A percentile compares a stretch with the other conserved stretches of the same genome.
Evolutionary conservation across 2,329 filamentous ascomycete genomes (phyloP).

Genomic region (Venturia asperata): DNA sequence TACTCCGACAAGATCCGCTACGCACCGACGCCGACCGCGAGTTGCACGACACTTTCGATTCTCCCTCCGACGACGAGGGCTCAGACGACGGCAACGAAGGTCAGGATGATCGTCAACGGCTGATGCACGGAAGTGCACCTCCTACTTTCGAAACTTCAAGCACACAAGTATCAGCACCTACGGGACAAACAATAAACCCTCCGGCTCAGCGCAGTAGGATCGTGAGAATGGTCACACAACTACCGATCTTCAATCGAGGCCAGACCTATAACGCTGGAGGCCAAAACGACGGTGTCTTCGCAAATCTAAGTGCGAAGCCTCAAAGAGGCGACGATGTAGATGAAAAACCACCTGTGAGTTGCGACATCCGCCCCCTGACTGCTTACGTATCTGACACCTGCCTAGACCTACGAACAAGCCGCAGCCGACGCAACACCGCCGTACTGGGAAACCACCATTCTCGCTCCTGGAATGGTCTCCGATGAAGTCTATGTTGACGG

Average conservation of each 20-base stretch:
- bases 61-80: conserved; percentile 57
- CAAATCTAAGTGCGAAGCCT: conserved; percentile 81
- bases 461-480: conserved; percentile 82
- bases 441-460: conserved; percentile 98
- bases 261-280: conserved; percentile 62
- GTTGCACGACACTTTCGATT: conserved; percentile 87
- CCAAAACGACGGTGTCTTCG: conserved; percentile 92
- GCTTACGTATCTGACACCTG: neutral
- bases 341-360: conserved; percentile 83
- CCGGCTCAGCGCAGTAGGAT: conserved; percentile 28
- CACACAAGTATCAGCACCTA: conserved; percentile 8
- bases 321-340: conserved; percentile 75
- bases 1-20: conserved; percentile 46
- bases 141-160: conserved; percentile 20
- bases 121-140: conserved; percentile 61
- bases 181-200: conserved; percentile 23
- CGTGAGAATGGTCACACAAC: conserved; percentile 45
- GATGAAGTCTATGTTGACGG: conserved; percentile 98
- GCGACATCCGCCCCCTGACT: neutral
- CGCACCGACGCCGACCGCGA: conserved; percentile 61
- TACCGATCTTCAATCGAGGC: conserved; percentile 45
- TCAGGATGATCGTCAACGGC: conserved; percentile 72
- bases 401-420: conserved; percentile 92
- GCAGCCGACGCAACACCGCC: conserved; percentile 92
- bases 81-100: conserved; percentile 64